These are phyloP conservation scores for Fragilariopsis cylindrus DNA, from an alignment of 108 stramenopile genomes.

Conservation along the genomic window DNA sequence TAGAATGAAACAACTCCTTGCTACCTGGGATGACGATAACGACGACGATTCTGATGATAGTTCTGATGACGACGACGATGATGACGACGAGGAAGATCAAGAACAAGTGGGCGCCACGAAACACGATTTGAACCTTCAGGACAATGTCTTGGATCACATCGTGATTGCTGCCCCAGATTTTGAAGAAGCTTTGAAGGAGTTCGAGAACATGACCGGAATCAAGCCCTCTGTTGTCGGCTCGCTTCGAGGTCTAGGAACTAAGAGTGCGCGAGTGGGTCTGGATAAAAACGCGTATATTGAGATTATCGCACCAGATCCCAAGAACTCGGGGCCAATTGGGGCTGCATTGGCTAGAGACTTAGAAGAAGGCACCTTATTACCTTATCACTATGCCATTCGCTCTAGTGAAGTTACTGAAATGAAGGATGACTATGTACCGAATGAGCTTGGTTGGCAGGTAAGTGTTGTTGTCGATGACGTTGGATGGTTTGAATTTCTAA, in stretches of 20 bases:
- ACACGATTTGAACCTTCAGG: constrained; percentile 43
- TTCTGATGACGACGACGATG: constrained; percentile 20
- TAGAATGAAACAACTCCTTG: constrained; percentile 25
- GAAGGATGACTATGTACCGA: constrained; percentile 49
- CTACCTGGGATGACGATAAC: constrained; percentile 29
- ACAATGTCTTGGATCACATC: constrained; percentile 60
- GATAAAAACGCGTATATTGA: constrained; percentile 50
- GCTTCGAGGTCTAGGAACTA: constrained; percentile 51
- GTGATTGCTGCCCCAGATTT: constrained; percentile 56
- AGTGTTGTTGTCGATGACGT: too few species aligned
- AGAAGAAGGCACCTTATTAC: constrained; percentile 41
- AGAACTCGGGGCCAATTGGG: constrained; percentile 54
- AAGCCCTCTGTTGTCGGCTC: constrained; percentile 49
- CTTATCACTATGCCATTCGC: constrained; percentile 56
- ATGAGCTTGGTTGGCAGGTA: constrained; percentile 40
- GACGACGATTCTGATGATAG: constrained; percentile 14
- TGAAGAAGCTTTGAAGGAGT: constrained; percentile 50
- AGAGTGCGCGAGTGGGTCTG: constrained; percentile 51
- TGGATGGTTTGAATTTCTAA: too few species aligned
- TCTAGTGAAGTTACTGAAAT: constrained; percentile 40
- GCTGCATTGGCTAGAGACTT: constrained; percentile 39
- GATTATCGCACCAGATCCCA: constrained; percentile 56
- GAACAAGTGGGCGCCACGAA: constrained; percentile 34
- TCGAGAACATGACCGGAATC: constrained; percentile 53
- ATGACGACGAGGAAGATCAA: constrained; percentile 42